Conservation (phyloP, 2,329 filamentous ascomycete species). For the Ophiostoma fasciatum region DNA sequence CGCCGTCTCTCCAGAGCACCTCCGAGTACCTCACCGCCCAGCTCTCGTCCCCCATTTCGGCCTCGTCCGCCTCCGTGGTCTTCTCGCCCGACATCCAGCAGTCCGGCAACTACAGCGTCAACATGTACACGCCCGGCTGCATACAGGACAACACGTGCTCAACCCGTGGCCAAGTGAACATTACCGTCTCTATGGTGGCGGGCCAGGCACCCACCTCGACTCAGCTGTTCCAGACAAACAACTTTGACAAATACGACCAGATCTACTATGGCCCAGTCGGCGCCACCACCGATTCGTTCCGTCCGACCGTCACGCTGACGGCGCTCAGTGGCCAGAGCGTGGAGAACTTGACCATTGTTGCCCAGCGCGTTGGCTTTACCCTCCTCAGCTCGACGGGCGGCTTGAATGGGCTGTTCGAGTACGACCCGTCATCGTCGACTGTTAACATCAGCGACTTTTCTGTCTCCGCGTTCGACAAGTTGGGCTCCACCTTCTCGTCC, state of each 20-base stretch:
- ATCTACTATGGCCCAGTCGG: slow-evolving; percentile 81
- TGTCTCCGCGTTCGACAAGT: slow-evolving; percentile 59
- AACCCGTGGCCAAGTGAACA: slow-evolving; percentile 64
- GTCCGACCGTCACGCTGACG: slow-evolving; percentile 63
- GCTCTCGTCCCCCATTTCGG: slow-evolving; percentile 39
- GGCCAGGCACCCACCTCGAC: slow-evolving; percentile 37
- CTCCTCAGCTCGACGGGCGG: slow-evolving; percentile 60
- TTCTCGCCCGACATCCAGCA: slow-evolving; percentile 76
- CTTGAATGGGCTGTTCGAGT: slow-evolving; percentile 84
- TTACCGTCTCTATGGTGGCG: slow-evolving; percentile 35
- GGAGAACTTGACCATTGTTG: slow-evolving; percentile 62
- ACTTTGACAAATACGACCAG: slow-evolving; percentile 92
- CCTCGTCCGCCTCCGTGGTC: slow-evolving; percentile 51
- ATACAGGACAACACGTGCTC: slow-evolving; percentile 61
- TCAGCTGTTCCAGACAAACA: slow-evolving; percentile 71
- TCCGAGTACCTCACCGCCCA: slow-evolving; percentile 64
- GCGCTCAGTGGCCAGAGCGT: slow-evolving; percentile 50
- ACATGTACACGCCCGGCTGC: slow-evolving; percentile 87
- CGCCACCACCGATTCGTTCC: slow-evolving; percentile 55
- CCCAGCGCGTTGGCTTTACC: slow-evolving; percentile 70
- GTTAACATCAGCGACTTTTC: slow-evolving; percentile 49
- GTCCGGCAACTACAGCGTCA: slow-evolving; percentile 82
- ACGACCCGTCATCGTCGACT: slow-evolving; percentile 48
- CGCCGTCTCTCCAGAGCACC: slow-evolving; percentile 51
- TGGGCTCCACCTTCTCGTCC: slow-evolving; percentile 53